These are phyloP conservation scores for Hypoxylon trugodes DNA, from an alignment of 495 filamentous ascomycete genomes.

Conservation along the genomic window DNA sequence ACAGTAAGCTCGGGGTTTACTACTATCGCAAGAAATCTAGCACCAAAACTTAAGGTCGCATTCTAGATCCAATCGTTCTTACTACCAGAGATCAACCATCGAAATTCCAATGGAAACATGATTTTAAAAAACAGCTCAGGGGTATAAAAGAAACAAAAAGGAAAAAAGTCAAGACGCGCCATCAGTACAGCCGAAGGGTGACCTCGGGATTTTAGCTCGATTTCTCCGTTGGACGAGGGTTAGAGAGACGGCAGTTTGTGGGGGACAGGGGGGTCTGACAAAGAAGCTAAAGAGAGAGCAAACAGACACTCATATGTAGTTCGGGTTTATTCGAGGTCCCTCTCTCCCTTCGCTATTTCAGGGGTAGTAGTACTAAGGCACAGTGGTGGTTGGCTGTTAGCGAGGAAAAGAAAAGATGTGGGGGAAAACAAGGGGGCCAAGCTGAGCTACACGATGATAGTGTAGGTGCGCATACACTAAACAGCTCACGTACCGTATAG, in stretches of 20 bases:
- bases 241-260: constrained; percentile 42
- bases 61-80: constrained; percentile 22
- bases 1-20: constrained; percentile 1
- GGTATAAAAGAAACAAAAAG: not conserved
- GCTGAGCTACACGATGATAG: too few species aligned
- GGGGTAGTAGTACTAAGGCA: too few species aligned
- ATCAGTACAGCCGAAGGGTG: constrained; percentile 34
- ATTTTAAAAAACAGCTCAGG: constrained; percentile 10
- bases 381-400: too few species aligned
- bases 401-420: too few species aligned
- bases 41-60: constrained; percentile 14
- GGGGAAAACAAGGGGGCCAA: too few species aligned
- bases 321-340: too few species aligned
- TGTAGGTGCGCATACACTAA: too few species aligned
- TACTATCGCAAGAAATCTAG: constrained; percentile 4
- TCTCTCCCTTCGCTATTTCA: too few species aligned
- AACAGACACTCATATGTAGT: not conserved
- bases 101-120: constrained; percentile 10
- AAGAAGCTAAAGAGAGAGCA: not conserved
- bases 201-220: constrained; percentile 35
- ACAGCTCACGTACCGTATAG: constrained; percentile 1
- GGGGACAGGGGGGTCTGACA: constrained; percentile 16
- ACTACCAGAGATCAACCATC: not conserved
- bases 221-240: constrained; percentile 24
- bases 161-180: constrained; percentile 12